Evolutionary conservation across 2,329 filamentous ascomycete genomes (phyloP).

Genomic region (Calonectria pseudoturangicola): DNA sequence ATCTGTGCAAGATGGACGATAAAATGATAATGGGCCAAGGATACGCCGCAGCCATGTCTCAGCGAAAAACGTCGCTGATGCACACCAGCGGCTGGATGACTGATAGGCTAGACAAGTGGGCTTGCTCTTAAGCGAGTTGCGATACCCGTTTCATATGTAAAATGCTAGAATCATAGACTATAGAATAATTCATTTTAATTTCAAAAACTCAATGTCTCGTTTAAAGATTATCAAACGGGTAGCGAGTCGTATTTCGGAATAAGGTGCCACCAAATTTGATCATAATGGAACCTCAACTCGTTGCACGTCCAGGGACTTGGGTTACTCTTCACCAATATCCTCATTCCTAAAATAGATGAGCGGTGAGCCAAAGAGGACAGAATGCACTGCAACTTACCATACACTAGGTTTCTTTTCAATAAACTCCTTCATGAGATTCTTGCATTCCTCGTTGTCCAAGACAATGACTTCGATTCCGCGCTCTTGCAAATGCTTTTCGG

Average conservation of each 20-base stretch:
- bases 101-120: constrained; percentile 47
- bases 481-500: constrained; percentile 80
- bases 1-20: constrained; percentile 54
- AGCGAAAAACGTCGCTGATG: constrained; percentile 51
- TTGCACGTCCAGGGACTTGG: background rate
- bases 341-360: background rate
- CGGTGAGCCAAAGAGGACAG: background rate
- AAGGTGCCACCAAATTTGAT: too few relatives aligned
- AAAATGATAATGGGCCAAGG: constrained; percentile 52
- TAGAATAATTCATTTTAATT: background rate
- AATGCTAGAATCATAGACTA: background rate
- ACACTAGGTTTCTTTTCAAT: constrained; percentile 82
- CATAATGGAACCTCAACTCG: too few relatives aligned
- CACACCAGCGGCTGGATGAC: constrained; percentile 53
- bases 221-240: too few relatives aligned
- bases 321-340: constrained; percentile 16
- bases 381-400: constrained; percentile 69
- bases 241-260: too few relatives aligned
- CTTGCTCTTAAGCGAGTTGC: constrained; percentile 28
- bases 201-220: too few relatives aligned
- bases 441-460: constrained; percentile 78
- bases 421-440: constrained; percentile 82
- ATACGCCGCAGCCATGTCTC: constrained; percentile 48
- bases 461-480: constrained; percentile 85
- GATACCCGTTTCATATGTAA: background rate